phyloP scores from a whole-genome alignment of 2,329 filamentous ascomycete genomes.

The Dactylonectria estremocensis region DNA sequence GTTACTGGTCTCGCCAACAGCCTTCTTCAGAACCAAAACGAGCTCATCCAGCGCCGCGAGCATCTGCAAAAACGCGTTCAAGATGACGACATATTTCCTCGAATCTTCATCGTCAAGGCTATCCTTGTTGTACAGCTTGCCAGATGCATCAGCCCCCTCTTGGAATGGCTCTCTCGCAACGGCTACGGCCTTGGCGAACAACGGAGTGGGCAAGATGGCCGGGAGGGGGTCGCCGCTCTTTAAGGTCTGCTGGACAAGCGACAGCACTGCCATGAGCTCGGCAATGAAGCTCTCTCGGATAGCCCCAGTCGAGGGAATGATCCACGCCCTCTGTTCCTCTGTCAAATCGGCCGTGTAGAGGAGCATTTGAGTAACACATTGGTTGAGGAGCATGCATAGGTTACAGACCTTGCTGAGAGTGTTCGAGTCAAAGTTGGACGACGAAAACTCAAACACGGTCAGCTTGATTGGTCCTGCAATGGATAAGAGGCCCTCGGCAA shows the following conservation, averaged over 20 bases:
- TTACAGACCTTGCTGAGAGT: constrained; percentile 18
- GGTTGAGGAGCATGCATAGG: constrained; percentile 28
- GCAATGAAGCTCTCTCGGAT: constrained; percentile 17
- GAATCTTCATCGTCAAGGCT: not conserved
- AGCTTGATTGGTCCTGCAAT: constrained; percentile 27
- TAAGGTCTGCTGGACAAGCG: constrained; percentile 25
- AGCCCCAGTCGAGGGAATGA: constrained; percentile 13
- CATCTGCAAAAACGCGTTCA: constrained; percentile 6
- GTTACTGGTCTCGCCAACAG: constrained; percentile 2
- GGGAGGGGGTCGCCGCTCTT: constrained; percentile 28
- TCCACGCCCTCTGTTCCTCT: constrained; percentile 2
- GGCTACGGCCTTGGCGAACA: constrained; percentile 1
- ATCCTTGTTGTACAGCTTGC: not conserved
- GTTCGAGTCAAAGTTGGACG: constrained; percentile 25
- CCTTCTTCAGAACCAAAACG: constrained; percentile 15
- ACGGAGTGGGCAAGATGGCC: constrained; percentile 30
- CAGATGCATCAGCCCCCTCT: not conserved
- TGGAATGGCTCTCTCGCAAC: not conserved
- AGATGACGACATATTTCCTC: constrained; percentile 1
- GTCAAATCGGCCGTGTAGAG: constrained; percentile 8
- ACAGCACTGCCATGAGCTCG: constrained; percentile 27
- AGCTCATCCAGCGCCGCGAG: constrained; percentile 1
- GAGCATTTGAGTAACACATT: constrained; percentile 20
- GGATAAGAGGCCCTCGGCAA: constrained; percentile 21
- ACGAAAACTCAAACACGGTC: constrained; percentile 25